Evolutionary conservation across 805 yeast species (phyloP).

Genomic region (Myxozyma neglecta): DNA sequence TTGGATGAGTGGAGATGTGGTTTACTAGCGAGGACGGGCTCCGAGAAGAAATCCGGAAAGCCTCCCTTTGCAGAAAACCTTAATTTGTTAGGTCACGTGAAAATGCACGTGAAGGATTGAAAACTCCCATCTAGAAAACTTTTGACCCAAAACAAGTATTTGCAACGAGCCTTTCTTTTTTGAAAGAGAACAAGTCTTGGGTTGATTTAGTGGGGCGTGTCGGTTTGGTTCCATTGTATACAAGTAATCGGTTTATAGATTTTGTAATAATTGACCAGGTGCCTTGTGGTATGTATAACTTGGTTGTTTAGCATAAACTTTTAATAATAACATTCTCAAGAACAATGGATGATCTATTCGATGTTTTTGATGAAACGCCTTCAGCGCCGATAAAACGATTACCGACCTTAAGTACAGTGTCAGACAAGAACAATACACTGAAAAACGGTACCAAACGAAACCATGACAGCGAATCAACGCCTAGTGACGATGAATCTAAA

Average conservation of each 20-base stretch:
- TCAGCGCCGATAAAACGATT: slow-evolving; percentile 26
- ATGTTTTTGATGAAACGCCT: slow-evolving; percentile 38
- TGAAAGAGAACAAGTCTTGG: neutral
- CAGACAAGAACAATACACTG: neutral
- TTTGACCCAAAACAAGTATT: neutral
- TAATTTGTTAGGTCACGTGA: neutral
- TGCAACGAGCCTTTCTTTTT: neutral
- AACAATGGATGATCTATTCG: slow-evolving; percentile 36
- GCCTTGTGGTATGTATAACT: too few relatives aligned
- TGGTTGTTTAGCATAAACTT: too few relatives aligned
- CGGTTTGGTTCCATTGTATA: neutral
- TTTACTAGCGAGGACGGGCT: neutral
- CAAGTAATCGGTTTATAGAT: neutral
- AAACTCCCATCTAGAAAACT: slow-evolving; percentile 4
- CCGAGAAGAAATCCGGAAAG: neutral
- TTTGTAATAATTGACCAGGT: neutral
- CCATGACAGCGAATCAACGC: neutral
- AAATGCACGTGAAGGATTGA: neutral
- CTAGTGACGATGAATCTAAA: neutral
- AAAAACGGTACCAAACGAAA: slow-evolving; percentile 1
- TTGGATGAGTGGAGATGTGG: neutral
- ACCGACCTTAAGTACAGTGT: neutral
- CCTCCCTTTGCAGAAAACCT: neutral
- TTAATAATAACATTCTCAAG: neutral
- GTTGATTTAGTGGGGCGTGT: neutral